Conservation (phyloP, 179 eudicot species). For the Spergularia azorica region DNA sequence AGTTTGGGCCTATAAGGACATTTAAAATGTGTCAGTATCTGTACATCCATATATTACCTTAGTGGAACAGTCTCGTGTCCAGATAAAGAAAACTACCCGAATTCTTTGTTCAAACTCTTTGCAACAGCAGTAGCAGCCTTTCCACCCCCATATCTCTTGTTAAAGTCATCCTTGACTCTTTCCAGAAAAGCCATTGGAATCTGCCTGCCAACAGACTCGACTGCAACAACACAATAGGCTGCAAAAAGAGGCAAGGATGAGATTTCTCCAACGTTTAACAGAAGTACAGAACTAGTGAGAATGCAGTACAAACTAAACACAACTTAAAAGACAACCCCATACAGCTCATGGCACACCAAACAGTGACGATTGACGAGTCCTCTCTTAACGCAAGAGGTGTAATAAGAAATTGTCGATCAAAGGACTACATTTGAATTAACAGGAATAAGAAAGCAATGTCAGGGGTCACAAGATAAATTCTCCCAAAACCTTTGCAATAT, state of each 20-base stretch:
- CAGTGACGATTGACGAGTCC: background rate
- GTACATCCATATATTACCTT: background rate
- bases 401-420: too few relatives aligned
- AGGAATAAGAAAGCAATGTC: too few relatives aligned
- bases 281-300: background rate
- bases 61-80: background rate
- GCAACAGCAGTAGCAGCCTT: constrained; percentile 40
- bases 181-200: constrained; percentile 40
- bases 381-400: background rate
- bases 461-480: too few relatives aligned
- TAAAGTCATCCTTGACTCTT: constrained; percentile 40
- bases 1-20: constrained; percentile 31
- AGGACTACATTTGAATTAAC: too few relatives aligned
- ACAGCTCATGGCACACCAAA: background rate
- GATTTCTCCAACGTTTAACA: background rate
- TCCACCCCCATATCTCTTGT: constrained; percentile 41
- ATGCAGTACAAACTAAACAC: background rate
- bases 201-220: constrained; percentile 40
- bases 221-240: constrained; percentile 46
- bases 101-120: constrained; percentile 41
- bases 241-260: constrained; percentile 7
- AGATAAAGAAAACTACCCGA: constrained; percentile 29
- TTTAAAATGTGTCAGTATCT: background rate
- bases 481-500: too few relatives aligned
- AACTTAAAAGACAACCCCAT: background rate